Percentiles rank a stretch among this genome's conserved stretches.
phyloP scores from a whole-genome alignment of 164 flowering plant species.

The Kalanchoe fedtschenkoi region DNA sequence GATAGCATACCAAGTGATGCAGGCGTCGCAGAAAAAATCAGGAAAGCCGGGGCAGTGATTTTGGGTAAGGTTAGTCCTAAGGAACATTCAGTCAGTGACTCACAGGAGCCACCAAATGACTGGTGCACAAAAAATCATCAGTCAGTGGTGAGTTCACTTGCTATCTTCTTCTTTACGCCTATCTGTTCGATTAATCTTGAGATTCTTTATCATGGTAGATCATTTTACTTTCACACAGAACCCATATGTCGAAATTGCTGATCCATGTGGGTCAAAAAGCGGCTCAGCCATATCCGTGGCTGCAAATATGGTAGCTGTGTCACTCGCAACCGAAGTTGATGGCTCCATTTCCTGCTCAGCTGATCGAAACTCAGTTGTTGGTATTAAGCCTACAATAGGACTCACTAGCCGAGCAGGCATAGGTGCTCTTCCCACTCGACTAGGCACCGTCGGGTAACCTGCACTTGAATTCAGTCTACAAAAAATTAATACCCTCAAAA shows the following conservation, averaged over 20 bases:
- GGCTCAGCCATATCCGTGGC: slow-evolving; percentile 27
- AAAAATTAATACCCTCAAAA: neutral
- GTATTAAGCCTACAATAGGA: slow-evolving; percentile 29
- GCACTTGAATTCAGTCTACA: neutral
- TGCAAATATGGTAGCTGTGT: slow-evolving; percentile 24
- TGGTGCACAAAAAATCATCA: slow-evolving; percentile 29
- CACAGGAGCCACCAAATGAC: slow-evolving; percentile 3
- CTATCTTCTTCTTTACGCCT: neutral
- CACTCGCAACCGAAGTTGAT: slow-evolving; percentile 28
- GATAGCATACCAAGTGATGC: slow-evolving; percentile 25
- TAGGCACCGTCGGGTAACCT: slow-evolving; percentile 27
- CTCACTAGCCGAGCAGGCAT: slow-evolving; percentile 35
- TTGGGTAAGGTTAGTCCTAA: slow-evolving; percentile 25
- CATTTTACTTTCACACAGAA: too few relatives aligned
- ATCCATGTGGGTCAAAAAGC: slow-evolving; percentile 30
- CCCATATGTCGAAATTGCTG: slow-evolving; percentile 13
- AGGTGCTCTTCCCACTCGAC: slow-evolving; percentile 14
- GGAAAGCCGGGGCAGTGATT: slow-evolving; percentile 28
- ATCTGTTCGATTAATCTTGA: neutral
- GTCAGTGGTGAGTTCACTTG: slow-evolving; percentile 11
- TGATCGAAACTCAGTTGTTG: slow-evolving; percentile 26
- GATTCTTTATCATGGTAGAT: neutral
- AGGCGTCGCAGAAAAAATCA: slow-evolving; percentile 22
- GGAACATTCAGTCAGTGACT: slow-evolving; percentile 18
- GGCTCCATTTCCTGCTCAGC: slow-evolving; percentile 27